These are phyloP conservation scores for Pueraria montana DNA, from an alignment of 306 rosid species.

Conservation along the genomic window DNA sequence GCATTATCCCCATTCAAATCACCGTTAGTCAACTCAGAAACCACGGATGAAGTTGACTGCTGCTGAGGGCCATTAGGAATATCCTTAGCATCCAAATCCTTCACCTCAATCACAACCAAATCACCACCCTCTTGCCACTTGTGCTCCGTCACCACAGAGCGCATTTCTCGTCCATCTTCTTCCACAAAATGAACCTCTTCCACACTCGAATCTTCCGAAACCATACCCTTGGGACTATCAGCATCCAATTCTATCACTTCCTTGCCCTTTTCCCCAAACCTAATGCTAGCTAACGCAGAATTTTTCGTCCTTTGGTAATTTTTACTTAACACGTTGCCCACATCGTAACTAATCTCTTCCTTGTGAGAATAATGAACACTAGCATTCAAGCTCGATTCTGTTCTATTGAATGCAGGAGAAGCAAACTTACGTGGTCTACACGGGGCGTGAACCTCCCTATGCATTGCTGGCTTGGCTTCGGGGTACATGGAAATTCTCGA, in stretches of 20 bases:
- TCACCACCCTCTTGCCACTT: constrained; percentile 45
- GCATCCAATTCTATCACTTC: constrained; percentile 61
- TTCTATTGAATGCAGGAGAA: constrained; percentile 17
- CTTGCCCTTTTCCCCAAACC: constrained; percentile 49
- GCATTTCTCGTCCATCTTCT: constrained; percentile 47
- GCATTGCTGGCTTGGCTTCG: constrained; percentile 47
- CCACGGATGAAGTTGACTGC: constrained; percentile 61
- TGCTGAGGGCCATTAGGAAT: constrained; percentile 41
- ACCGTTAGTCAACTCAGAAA: constrained; percentile 58
- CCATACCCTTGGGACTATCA: constrained; percentile 47
- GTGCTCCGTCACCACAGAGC: constrained; percentile 44
- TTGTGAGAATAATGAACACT: background rate
- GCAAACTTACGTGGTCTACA: constrained; percentile 59
- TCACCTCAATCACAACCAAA: constrained; percentile 52
- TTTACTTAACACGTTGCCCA: constrained; percentile 36
- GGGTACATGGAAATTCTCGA: constrained; percentile 81
- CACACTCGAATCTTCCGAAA: constrained; percentile 67
- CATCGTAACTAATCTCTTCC: constrained; percentile 24
- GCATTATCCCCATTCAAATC: constrained; percentile 55
- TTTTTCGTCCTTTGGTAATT: constrained; percentile 45
- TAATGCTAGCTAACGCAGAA: constrained; percentile 54
- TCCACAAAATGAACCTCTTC: constrained; percentile 65
- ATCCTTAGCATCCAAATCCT: constrained; percentile 53
- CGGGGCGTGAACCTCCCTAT: constrained; percentile 77
- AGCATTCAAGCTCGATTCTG: constrained; percentile 26